These are phyloP conservation scores for Auricularia sp. DNA, from an alignment of 768 basidiomycete species.

Conservation along the genomic window DNA sequence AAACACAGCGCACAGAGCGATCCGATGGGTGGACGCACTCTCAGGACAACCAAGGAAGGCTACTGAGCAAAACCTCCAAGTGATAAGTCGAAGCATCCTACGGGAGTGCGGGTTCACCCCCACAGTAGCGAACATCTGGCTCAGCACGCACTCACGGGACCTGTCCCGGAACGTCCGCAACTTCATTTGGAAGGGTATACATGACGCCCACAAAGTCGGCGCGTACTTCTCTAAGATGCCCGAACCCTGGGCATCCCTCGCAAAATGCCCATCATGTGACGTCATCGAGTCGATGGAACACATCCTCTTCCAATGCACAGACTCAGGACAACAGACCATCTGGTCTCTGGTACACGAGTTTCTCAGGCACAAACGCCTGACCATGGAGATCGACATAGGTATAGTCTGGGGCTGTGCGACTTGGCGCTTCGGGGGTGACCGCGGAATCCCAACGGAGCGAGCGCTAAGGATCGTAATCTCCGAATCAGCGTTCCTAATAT, in stretches of 20 bases:
- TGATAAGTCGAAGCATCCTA: background rate
- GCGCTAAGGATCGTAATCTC: background rate
- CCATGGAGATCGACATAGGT: too few species aligned
- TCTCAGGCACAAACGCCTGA: too few species aligned
- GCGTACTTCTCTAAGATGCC: constrained; percentile 6
- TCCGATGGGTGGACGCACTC: background rate
- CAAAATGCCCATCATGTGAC: constrained; percentile 9
- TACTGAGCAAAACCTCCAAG: background rate
- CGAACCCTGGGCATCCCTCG: constrained; percentile 4
- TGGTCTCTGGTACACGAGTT: constrained; percentile 8
- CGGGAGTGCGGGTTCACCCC: too few species aligned
- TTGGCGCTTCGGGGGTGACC: too few species aligned
- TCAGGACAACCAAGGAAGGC: background rate
- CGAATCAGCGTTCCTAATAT: background rate
- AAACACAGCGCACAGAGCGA: background rate
- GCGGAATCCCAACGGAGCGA: background rate
- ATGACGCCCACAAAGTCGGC: constrained; percentile 15
- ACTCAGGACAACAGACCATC: constrained; percentile 11
- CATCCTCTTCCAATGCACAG: constrained; percentile 15
- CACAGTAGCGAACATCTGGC: too few species aligned
- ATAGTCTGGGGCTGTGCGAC: too few species aligned
- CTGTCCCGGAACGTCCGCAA: background rate
- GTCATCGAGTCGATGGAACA: constrained; percentile 13
- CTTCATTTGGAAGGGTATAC: constrained; percentile 12
- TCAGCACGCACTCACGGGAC: background rate